Evolutionary conservation across 2,329 filamentous ascomycete genomes (phyloP).

Genomic region (Cladophialophora exuberans): DNA sequence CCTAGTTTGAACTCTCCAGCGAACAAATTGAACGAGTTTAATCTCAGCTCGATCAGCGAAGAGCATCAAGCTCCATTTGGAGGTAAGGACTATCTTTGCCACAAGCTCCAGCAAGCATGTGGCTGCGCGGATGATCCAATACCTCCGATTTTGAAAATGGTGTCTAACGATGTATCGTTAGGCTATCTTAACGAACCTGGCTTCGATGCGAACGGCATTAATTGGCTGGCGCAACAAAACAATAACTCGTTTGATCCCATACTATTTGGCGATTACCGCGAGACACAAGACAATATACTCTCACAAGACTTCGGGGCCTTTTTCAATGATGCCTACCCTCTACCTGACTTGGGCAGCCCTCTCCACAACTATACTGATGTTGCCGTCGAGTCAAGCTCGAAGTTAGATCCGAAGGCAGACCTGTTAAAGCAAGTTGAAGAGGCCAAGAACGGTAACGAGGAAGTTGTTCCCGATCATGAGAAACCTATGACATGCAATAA

Average conservation of each 20-base stretch:
- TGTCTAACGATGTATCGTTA: conserved; percentile 29
- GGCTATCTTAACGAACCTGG: conserved; percentile 26
- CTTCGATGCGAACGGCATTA: conserved; percentile 55
- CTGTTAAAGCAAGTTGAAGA: conserved; percentile 79
- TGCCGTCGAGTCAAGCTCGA: conserved; percentile 48
- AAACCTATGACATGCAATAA: conserved; percentile 82
- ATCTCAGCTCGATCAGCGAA: conserved; percentile 38
- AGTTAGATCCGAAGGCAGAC: conserved; percentile 62
- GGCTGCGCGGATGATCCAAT: conserved; percentile 41
- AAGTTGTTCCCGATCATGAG: conserved; percentile 66
- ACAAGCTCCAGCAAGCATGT: conserved; percentile 49
- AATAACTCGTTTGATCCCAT: conserved; percentile 78
- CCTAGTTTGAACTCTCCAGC: conserved; percentile 48
- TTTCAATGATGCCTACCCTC: conserved; percentile 76
- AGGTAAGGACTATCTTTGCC: conserved; percentile 51
- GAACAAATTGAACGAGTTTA: conserved; percentile 41
- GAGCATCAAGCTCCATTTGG: conserved; percentile 30
- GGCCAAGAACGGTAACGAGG: conserved; percentile 69
- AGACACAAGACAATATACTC: conserved; percentile 82
- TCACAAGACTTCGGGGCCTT: conserved; percentile 71
- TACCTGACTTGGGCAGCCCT: conserved; percentile 75
- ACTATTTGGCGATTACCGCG: conserved; percentile 88
- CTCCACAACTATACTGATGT: conserved; percentile 64
- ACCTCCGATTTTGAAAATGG: conserved; percentile 36
- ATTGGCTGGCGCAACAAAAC: conserved; percentile 26